Evolutionary conservation across 2,329 filamentous ascomycete genomes (phyloP).

Genomic region (Nemania sp.): DNA sequence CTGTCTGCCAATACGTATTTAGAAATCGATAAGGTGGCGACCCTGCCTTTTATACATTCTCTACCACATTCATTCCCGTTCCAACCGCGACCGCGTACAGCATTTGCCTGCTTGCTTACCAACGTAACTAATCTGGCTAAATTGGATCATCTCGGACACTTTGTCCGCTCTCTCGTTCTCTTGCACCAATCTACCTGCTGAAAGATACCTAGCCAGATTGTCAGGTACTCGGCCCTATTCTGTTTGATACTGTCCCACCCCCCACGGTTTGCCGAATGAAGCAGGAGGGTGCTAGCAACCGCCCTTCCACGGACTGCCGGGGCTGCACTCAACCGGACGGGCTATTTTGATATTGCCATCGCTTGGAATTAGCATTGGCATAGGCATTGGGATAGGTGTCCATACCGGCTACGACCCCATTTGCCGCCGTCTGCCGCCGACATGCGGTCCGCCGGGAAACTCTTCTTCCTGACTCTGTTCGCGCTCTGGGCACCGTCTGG

Average conservation of each 20-base stretch:
- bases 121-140: slow-evolving; percentile 28
- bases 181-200: not conserved
- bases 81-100: too few relatives aligned
- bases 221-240: not conserved
- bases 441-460: slow-evolving; percentile 58
- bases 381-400: slow-evolving; percentile 19
- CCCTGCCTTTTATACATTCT: slow-evolving; percentile 3
- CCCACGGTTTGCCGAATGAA: slow-evolving; percentile 27
- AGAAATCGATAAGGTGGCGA: not conserved
- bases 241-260: slow-evolving; percentile 6
- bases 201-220: too few relatives aligned
- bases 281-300: slow-evolving; percentile 20
- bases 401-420: slow-evolving; percentile 24
- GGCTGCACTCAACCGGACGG: slow-evolving; percentile 6
- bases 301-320: not conserved
- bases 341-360: not conserved
- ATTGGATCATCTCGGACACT: slow-evolving; percentile 17
- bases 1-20: too few relatives aligned
- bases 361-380: slow-evolving; percentile 23
- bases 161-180: slow-evolving; percentile 4
- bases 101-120: not conserved
- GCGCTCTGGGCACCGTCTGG: slow-evolving; percentile 55
- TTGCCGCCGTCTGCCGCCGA: slow-evolving; percentile 24
- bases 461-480: slow-evolving; percentile 61
- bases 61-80: not conserved